Conservation (phyloP, 305 asterid species). For the Fraxinus albicans region DNA sequence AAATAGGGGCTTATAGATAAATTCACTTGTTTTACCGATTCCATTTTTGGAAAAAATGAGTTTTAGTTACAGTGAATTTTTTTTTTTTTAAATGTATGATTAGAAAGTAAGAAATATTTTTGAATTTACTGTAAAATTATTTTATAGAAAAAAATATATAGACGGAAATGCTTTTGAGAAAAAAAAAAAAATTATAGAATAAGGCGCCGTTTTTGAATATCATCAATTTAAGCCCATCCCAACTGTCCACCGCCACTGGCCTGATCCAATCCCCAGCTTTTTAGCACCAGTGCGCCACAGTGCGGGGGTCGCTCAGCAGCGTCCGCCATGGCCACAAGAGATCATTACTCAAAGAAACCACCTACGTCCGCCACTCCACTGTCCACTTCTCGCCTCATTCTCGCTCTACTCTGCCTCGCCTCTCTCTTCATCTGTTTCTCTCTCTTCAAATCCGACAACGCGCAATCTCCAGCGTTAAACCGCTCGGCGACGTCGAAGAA, state of each 20-base stretch:
- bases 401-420: conserved; percentile 47
- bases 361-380: conserved; percentile 29
- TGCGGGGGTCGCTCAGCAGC: conserved; percentile 27
- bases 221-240: not conserved
- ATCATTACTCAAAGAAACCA: conserved; percentile 43
- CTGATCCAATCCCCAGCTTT: not conserved
- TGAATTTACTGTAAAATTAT: too few species aligned
- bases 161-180: too few species aligned
- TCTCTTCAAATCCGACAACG: conserved; percentile 42
- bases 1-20: too few species aligned
- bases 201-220: too few species aligned
- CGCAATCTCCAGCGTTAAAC: conserved; percentile 21
- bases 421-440: conserved; percentile 55
- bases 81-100: too few species aligned
- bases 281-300: conserved; percentile 24
- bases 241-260: not conserved
- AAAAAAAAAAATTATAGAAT: too few species aligned
- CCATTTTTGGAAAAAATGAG: too few species aligned
- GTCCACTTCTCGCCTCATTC: conserved; percentile 36
- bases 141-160: too few species aligned
- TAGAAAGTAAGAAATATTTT: too few species aligned
- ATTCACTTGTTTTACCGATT: too few species aligned
- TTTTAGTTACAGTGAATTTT: too few species aligned
- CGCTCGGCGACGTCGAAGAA: conserved; percentile 25
- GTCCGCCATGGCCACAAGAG: conserved; percentile 47